Conservation (phyloP, 2,329 filamentous ascomycete genomes). For the Pestalotiopsis sp. region DNA sequence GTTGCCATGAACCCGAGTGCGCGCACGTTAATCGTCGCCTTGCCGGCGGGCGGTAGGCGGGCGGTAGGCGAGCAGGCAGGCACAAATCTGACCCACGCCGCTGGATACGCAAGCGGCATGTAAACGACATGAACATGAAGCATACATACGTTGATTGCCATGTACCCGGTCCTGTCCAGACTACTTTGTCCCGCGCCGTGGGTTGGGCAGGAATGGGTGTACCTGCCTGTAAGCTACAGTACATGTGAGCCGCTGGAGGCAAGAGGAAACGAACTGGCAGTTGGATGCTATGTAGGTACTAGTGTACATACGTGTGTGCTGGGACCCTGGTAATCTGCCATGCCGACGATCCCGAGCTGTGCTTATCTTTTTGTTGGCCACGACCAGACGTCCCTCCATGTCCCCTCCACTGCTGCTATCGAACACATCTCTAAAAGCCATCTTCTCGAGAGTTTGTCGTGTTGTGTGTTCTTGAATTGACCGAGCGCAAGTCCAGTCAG, state of each 20-base stretch:
- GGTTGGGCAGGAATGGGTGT: no score
- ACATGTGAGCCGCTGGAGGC: no score
- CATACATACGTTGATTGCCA: no score
- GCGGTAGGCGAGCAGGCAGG: not conserved
- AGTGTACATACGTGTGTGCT: no score
- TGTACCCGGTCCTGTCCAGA: no score
- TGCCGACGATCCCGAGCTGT: constrained; percentile 11
- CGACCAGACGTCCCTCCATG: not conserved
- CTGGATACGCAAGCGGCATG: no score
- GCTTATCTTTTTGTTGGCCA: constrained; percentile 7
- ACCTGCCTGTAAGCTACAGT: no score
- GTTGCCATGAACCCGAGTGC: not conserved
- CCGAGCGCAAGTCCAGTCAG: not conserved
- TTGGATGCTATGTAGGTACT: no score
- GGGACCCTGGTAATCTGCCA: constrained; percentile 4
- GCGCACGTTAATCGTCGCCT: not conserved
- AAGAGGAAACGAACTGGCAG: no score
- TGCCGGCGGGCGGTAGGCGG: not conserved
- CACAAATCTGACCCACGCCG: no score
- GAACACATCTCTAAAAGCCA: not conserved
- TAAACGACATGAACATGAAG: no score
- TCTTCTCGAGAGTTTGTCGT: not conserved
- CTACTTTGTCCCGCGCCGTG: no score
- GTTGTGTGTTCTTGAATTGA: not conserved
- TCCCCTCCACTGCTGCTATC: not conserved